Base-by-base conservation (phyloP, 768 basidiomycete species). In the Leucocoprinus leucothites region DNA sequence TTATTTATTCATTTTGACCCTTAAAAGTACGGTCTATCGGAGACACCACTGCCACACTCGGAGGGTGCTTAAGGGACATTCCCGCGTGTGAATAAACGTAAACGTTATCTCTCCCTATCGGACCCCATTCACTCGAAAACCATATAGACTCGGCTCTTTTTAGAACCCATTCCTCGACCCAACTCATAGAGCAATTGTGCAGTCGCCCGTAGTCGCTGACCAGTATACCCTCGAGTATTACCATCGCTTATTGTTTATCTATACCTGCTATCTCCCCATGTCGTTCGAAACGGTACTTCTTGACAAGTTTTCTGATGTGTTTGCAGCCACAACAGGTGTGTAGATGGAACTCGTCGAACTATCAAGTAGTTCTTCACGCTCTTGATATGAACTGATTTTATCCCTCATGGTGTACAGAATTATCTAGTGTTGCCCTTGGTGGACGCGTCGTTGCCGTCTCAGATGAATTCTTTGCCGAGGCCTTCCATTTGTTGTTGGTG, bases 381-480 rank as follows among this genome's bases (percentile, higher is more conserved):
- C 11, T 8, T 14, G 14, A n/a, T n/a, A 26, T n/a, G 35, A 13
- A n/a, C 42, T 55, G 24, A 41, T 26, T 7, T 38, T 22, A 25
- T 36, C 55, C 48, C 40, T 43, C 16, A 14, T 47, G 38, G 28
- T 35, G 26, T 48, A 22, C 61, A 96, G 97, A 99, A 70, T 79
- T 98, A 9, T 97, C 95, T 26, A 91, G 89, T 58, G 86, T 85
- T 16, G 85, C 86, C 0, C 74, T 98, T 11, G 96, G 93, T 16
- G 94, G 86, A 2, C 69, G 78, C 56, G 74, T 98, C 60, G 65
- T 87, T 28, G 76, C 80, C 1, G 85, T 90, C 44, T 97, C 94
- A 1, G 97, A 99, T 69, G 94, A 99, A 60, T 99, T 98, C 77
- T 99, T 99, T 64, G 94, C 92, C 9, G 82, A 87, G 61, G 94